phyloP scores from a whole-genome alignment of 768 basidiomycete species.

The Agaricus blazei region DNA sequence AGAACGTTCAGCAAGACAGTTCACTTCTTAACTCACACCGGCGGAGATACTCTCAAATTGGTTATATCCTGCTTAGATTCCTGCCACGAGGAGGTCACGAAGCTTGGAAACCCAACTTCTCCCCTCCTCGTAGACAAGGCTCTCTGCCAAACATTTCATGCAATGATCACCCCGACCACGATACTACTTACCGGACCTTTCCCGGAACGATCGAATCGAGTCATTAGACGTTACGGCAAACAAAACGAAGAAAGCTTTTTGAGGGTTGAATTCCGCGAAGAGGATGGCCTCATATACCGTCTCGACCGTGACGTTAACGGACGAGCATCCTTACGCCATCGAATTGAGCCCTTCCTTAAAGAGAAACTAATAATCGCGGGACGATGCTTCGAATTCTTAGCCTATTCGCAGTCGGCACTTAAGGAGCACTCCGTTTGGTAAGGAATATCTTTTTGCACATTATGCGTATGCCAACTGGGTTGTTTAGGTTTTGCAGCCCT shows the following conservation, averaged over 20 bases:
- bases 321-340: slow-evolving; percentile 37
- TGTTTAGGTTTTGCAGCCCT: slow-evolving; percentile 52
- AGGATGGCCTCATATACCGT: slow-evolving; percentile 45
- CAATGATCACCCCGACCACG: slow-evolving; percentile 48
- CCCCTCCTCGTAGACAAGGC: slow-evolving; percentile 22
- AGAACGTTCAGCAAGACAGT: slow-evolving; percentile 27
- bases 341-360: slow-evolving; percentile 40
- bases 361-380: slow-evolving; percentile 47
- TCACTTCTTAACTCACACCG: slow-evolving; percentile 17
- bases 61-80: slow-evolving; percentile 21
- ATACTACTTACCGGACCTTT: slow-evolving; percentile 49
- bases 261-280: slow-evolving; percentile 60
- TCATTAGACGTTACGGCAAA: slow-evolving; percentile 47
- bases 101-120: slow-evolving; percentile 16
- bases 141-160: slow-evolving; percentile 21
- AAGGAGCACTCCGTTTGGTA: slow-evolving; percentile 58
- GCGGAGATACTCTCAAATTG: slow-evolving; percentile 16
- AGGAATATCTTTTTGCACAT: slow-evolving; percentile 2
- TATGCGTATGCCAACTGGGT: not conserved
- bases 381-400: slow-evolving; percentile 54
- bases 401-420: slow-evolving; percentile 67
- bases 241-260: slow-evolving; percentile 49
- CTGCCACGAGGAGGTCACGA: slow-evolving; percentile 21
- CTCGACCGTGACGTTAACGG: slow-evolving; percentile 55
- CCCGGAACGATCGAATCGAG: slow-evolving; percentile 55